A percentile compares a stretch with the other conserved stretches of the same genome.
These are phyloP conservation scores for Hypoxylon sp. DNA, from an alignment of 2,329 filamentous ascomycete genomes.

Conservation along the genomic window DNA sequence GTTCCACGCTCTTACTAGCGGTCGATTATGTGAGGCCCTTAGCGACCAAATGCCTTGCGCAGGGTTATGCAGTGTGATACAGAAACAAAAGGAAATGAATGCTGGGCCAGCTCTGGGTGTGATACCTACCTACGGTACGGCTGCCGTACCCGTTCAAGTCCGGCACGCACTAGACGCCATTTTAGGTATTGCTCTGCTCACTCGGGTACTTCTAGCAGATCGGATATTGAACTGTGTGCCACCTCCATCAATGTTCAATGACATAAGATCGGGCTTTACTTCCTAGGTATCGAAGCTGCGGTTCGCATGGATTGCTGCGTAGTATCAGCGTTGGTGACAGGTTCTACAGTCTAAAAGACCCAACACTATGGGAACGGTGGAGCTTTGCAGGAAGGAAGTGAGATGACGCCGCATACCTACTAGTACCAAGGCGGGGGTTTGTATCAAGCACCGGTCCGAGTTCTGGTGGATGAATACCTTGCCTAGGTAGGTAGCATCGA, in stretches of 20 bases:
- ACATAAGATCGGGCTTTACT: constrained; percentile 13
- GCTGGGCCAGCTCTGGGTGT: background rate
- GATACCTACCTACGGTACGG: background rate
- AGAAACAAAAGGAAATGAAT: constrained; percentile 5
- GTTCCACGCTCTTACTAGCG: constrained; percentile 14
- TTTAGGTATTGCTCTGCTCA: constrained; percentile 4
- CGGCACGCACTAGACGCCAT: background rate
- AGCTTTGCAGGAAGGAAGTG: constrained; percentile 5
- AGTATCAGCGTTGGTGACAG: constrained; percentile 7
- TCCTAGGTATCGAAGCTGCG: background rate
- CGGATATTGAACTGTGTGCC: background rate
- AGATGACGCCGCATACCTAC: background rate
- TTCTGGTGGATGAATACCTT: background rate
- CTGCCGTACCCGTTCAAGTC: constrained; percentile 6
- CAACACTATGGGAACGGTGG: constrained; percentile 6
- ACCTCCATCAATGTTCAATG: constrained; percentile 3
- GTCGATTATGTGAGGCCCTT: constrained; percentile 12
- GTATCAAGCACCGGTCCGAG: constrained; percentile 8
- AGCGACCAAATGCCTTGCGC: constrained; percentile 3
- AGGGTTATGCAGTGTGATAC: constrained; percentile 25
- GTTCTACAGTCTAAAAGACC: constrained; percentile 9
- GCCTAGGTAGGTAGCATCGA: background rate
- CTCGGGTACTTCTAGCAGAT: background rate
- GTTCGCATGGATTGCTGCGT: background rate
- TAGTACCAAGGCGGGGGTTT: background rate